A percentile compares a stretch with the other conserved stretches of the same genome.
Conservation (phyloP, 2,329 filamentous ascomycete species). For the Pseudopyricularia cyperi region DNA sequence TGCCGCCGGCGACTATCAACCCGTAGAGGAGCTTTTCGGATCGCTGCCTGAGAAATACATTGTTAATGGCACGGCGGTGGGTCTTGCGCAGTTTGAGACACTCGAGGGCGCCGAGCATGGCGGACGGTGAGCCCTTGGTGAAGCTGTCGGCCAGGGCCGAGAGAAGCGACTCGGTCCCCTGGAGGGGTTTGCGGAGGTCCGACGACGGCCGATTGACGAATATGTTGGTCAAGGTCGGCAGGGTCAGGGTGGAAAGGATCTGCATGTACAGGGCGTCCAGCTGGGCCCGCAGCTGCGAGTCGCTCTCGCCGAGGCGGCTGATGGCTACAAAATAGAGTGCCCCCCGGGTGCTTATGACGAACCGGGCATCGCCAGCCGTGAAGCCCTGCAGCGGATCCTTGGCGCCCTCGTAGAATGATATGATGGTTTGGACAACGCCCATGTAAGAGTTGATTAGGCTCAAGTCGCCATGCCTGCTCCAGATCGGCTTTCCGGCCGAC, state of each 20-base stretch:
- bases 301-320: conserved; percentile 83
- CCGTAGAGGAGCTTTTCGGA: conserved; percentile 78
- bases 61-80: conserved; percentile 76
- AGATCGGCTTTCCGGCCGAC: conserved; percentile 92
- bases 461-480: conserved; percentile 86
- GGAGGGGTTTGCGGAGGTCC: conserved; percentile 75
- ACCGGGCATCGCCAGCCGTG: conserved; percentile 72
- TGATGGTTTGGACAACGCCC: conserved; percentile 91
- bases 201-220: conserved; percentile 89
- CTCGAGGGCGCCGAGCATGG: conserved; percentile 78
- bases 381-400: conserved; percentile 71
- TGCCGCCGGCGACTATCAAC: conserved; percentile 81
- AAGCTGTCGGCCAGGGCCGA: conserved; percentile 92
- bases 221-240: conserved; percentile 74
- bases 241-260: conserved; percentile 85
- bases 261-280: conserved; percentile 96
- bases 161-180: conserved; percentile 82
- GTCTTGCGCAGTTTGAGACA: conserved; percentile 86
- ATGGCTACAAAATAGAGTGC: conserved; percentile 90
- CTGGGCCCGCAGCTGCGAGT: conserved; percentile 73
- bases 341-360: conserved; percentile 74
- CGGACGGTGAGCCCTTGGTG: conserved; percentile 80
- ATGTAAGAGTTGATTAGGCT: conserved; percentile 86
- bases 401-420: conserved; percentile 83
- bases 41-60: conserved; percentile 66